phyloP scores from a whole-genome alignment of 192 early-diverging fungal species.

The Mycoemilia scoparia region DNA sequence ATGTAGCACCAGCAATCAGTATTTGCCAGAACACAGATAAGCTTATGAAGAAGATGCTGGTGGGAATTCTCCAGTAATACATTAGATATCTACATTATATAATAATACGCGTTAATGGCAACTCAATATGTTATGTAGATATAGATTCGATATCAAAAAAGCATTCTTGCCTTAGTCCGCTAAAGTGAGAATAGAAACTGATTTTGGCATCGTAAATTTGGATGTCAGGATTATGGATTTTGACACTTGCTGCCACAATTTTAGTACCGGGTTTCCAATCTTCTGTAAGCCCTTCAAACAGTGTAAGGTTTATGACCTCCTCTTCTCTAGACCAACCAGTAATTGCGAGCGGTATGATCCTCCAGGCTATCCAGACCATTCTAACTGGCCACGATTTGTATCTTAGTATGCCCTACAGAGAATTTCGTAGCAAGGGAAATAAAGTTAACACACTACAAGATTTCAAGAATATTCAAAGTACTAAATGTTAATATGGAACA shows the following conservation, averaged over 20 bases:
- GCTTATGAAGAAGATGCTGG: no score
- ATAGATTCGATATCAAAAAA: conserved; percentile 34
- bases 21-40: no score
- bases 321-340: conserved; percentile 26
- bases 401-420: conserved; percentile 22
- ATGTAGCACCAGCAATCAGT: no score
- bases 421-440: no score
- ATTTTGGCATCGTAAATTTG: no score
- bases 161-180: conserved; percentile 26
- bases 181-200: conserved; percentile 23
- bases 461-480: no score
- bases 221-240: no score
- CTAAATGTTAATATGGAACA: no score
- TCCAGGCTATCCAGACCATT: conserved; percentile 4
- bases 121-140: conserved; percentile 28
- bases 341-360: conserved; percentile 27
- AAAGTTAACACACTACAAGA: no score
- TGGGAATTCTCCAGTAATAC: conserved; percentile 51
- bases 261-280: no score
- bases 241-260: no score
- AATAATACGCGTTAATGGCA: conserved; percentile 40
- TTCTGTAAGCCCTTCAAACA: conserved; percentile 37
- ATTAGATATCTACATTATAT: conserved; percentile 54
- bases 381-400: conserved; percentile 10
- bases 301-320: conserved; percentile 20